Evolutionary conservation across 164 flowering plant genomes (phyloP), one percentile per base, ranked within the genome.

Genomic region (Berberis vulgaris): DNA sequence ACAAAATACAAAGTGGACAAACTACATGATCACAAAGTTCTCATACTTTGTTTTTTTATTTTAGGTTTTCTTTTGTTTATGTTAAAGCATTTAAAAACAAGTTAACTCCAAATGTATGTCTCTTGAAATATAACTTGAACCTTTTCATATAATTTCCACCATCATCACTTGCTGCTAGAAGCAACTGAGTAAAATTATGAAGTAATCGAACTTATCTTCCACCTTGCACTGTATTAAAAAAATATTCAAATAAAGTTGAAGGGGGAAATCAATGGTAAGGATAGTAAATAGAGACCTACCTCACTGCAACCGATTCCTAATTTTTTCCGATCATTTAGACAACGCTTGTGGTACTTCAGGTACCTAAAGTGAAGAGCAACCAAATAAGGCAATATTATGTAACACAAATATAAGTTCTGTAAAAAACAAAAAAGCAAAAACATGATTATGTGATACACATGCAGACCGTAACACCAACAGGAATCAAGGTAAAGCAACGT

Each of bases 241-340:
- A 10, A 54, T 49, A 49, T 7, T 53, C 38, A 43, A 63, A 1
- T 55, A 43, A 57, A 38, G 38, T 41, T 8, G 40, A 42, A 58
- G 38, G 42, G 41, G 45, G 61, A 53, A 12, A 49, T 45, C 56
- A 9, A 64, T 13, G 42, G 57, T 1, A 62, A 45, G 49, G 43
- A 41, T 42, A n/a, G 7, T 9, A 57, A 45, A 65, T 59, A 55
- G 43, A 54, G 49, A 13, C 65, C 43, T 43, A 91, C 99, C 99
- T 94, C 93, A 74, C 99, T 94, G 81, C 97, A 89, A 67, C 99
- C 99, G 60, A 89, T 77, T 52, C 99, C 97, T 72, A 82, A 50
- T 71, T 81, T 94, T 82, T 86, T 91, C 55, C 97, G 79, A 10
- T 94, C 97, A 75, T 54, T 83, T n/a, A 94, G 73, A 78, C 96